phyloP scores from a whole-genome alignment of 1,139 yeast genomes.

The Saccharomyces pastorianus region DNA sequence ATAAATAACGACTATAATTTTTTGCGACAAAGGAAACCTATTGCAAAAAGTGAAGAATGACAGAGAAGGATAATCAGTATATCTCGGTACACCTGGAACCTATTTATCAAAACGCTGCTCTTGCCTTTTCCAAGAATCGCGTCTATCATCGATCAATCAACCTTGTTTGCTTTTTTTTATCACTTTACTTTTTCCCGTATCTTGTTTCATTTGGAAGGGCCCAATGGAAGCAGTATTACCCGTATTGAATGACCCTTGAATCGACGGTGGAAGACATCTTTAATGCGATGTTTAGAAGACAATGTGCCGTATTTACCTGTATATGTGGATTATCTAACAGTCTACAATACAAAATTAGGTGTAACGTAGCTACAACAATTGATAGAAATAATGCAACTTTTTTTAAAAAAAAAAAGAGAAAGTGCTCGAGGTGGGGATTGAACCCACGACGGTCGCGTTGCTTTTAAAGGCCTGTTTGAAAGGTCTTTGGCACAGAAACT shows the following conservation, averaged over 20 bases:
- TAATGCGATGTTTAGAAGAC: not conserved
- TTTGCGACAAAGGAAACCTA: not conserved
- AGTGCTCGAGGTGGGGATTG: constrained; percentile 46
- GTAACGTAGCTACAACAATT: no score
- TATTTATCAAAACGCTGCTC: not conserved
- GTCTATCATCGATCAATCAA: not conserved
- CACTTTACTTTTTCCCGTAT: not conserved
- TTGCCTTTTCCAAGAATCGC: not conserved
- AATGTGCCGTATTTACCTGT: not conserved
- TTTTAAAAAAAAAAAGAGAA: constrained; percentile 25
- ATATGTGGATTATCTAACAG: not conserved
- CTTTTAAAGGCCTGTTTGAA: constrained; percentile 20
- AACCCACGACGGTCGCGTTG: constrained; percentile 48
- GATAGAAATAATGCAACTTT: no score
- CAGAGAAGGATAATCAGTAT: not conserved
- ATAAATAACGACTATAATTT: not conserved
- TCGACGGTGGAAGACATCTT: not conserved
- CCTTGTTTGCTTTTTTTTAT: not conserved
- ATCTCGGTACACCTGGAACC: not conserved
- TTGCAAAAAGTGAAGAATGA: not conserved
- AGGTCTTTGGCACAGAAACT: constrained; percentile 4
- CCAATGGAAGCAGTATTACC: not conserved
- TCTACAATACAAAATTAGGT: not conserved
- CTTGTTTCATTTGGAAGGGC: not conserved
- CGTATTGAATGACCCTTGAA: not conserved